Conservation (phyloP, 352 stramenopile genomes). For the Phytophthora pisi region DNA sequence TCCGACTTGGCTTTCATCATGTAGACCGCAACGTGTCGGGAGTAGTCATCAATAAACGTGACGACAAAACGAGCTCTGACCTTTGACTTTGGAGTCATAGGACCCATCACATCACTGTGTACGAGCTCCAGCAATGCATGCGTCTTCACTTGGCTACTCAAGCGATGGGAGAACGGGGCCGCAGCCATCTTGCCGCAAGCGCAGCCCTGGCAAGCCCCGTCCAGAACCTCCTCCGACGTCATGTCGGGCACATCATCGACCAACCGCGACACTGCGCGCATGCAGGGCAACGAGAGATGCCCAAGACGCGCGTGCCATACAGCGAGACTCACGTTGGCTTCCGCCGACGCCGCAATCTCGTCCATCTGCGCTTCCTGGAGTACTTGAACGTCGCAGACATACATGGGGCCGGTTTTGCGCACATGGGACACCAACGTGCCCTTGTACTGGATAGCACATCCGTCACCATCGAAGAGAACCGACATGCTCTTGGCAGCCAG, state of each 20-base stretch:
- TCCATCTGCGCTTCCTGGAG: background rate
- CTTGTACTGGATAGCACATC: conserved; percentile 10
- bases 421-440: conserved; percentile 1
- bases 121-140: conserved; percentile 3
- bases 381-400: conserved; percentile 8
- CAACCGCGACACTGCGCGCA: background rate
- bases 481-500: conserved; percentile 7
- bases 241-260: conserved; percentile 5
- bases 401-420: conserved; percentile 4
- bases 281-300: conserved; percentile 8
- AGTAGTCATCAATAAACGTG: conserved; percentile 31
- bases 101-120: conserved; percentile 29
- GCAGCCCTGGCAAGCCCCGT: conserved; percentile 21
- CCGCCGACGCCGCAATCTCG: conserved; percentile 9
- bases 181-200: conserved; percentile 23
- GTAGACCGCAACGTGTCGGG: conserved; percentile 13
- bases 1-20: conserved; percentile 10
- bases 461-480: conserved; percentile 10
- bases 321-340: background rate
- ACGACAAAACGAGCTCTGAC: conserved; percentile 17
- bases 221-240: background rate
- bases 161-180: conserved; percentile 5
- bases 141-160: conserved; percentile 18
- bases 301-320: conserved; percentile 27
- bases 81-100: conserved; percentile 14